Conservation (phyloP, 164 flowering plant species). For the Tinospora cordifolia region DNA sequence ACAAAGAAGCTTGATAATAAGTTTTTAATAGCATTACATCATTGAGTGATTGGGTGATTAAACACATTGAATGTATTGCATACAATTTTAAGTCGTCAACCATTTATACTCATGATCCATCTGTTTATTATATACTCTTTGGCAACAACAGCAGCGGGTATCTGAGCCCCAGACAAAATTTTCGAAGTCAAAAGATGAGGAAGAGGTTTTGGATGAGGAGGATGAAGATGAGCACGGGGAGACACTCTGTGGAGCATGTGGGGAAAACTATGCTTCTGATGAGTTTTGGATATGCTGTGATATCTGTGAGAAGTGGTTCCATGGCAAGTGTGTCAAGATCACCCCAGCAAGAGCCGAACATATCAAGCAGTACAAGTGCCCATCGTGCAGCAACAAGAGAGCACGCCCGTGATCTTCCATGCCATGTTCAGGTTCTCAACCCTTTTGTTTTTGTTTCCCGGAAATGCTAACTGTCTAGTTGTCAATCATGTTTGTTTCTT, state of each 20-base stretch:
- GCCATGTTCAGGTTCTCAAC: slow-evolving; percentile 14
- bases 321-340: slow-evolving; percentile 87
- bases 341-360: slow-evolving; percentile 85
- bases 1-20: neutral
- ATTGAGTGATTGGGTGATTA: neutral
- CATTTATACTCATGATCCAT: neutral
- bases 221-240: slow-evolving; percentile 82
- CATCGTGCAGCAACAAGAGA: slow-evolving; percentile 80
- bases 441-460: slow-evolving; percentile 4
- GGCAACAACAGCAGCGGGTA: slow-evolving; percentile 28
- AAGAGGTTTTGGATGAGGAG: slow-evolving; percentile 55
- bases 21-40: neutral
- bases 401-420: slow-evolving; percentile 34
- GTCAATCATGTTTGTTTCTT: slow-evolving; percentile 13
- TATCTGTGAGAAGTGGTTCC: slow-evolving; percentile 83
- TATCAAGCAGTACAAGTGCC: slow-evolving; percentile 95
- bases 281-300: slow-evolving; percentile 97
- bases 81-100: neutral
- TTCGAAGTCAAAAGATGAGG: slow-evolving; percentile 46
- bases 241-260: slow-evolving; percentile 84
- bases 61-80: no score
- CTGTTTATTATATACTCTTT: neutral
- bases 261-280: slow-evolving; percentile 69
- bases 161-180: slow-evolving; percentile 41
- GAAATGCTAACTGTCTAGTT: slow-evolving; percentile 19